Base-by-base conservation (phyloP, 2,329 filamentous ascomycete genomes). In the Pezicula radicicola region DNA sequence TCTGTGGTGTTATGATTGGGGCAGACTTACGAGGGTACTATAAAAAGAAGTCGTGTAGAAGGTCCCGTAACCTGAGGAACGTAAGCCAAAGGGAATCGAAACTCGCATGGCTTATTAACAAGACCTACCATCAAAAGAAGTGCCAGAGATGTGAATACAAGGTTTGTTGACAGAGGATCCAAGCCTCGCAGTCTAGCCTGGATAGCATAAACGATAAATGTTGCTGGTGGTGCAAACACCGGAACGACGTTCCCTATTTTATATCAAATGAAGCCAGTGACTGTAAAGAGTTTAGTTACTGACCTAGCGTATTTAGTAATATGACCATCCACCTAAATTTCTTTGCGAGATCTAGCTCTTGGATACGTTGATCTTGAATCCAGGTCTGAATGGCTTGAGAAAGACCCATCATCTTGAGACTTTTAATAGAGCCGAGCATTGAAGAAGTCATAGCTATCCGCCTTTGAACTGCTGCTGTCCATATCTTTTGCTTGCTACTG, bases 391-490 rank as follows among this genome's bases (percentile, higher is more conserved):
- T 59, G 13, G 62, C 66, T 25, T 67, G 62, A 1, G 63, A 64
- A 3, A 75, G 55, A 0, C 74, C 74, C 57, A 70, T 70, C 68
- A 76, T 73, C 45, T 75, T 76, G 50, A 76, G 62, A 2, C 69
- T 67, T 50, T 75, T 75, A 55, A 76, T 75, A 10, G 68, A 65
- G 3, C 59, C 61, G 1, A 76, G 63, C 61, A 73, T 71, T n/a
- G 61, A 64, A 6, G 71, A 67, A 0, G 72, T 73, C 27, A 68
- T 61, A 1, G 68, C 66, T 28, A 76, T 66, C 8, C 74, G 68
- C 41, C 63, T 62, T 53, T 76, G 68, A n/a, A 73, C 67, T 4
- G 70, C 70, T 28, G 60, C 55, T 2, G 70, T 66, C 74, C 74
- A 77, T 15, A 64, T 57, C 16, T 50, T 51, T 53, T 66, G 63